Evolutionary conservation across 768 basidiomycete genomes (phyloP).

Genomic region (Auriculariales sp.): DNA sequence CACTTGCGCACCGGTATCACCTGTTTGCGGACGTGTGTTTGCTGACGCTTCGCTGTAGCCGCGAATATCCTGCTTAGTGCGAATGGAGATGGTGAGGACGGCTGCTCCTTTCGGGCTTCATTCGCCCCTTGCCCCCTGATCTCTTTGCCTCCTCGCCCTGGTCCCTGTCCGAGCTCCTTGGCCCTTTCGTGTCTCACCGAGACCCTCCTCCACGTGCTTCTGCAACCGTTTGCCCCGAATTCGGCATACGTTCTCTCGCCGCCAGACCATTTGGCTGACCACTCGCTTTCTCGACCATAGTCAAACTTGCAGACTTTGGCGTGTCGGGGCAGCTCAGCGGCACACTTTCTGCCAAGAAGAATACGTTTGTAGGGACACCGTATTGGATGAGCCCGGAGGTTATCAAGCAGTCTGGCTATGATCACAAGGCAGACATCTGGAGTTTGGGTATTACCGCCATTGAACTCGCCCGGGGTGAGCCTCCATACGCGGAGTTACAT

Average conservation of each 20-base stretch:
- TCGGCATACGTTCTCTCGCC: too few relatives aligned
- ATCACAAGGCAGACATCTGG: slow-evolving; percentile 99
- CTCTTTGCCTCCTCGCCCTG: too few relatives aligned
- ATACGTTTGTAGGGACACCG: slow-evolving; percentile 94
- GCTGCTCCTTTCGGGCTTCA: too few relatives aligned
- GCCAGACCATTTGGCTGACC: not conserved
- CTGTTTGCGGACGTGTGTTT: not conserved
- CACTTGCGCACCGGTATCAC: not conserved
- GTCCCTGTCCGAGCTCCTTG: too few relatives aligned
- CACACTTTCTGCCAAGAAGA: slow-evolving; percentile 87
- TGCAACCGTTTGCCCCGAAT: too few relatives aligned
- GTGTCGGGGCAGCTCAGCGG: slow-evolving; percentile 95
- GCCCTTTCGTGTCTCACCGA: too few relatives aligned
- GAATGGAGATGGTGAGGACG: slow-evolving; percentile 52
- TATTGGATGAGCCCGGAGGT: slow-evolving; percentile 99
- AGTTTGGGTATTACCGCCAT: slow-evolving; percentile 94
- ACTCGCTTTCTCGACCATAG: slow-evolving; percentile 17
- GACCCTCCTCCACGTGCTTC: too few relatives aligned
- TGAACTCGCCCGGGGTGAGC: slow-evolving; percentile 93
- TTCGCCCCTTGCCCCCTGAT: too few relatives aligned
- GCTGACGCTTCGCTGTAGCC: slow-evolving; percentile 30
- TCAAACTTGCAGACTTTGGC: slow-evolving; percentile 97
- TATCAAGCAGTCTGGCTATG: slow-evolving; percentile 98
- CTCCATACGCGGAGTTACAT: slow-evolving; percentile 94
- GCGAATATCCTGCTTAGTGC: slow-evolving; percentile 90